These are phyloP conservation scores for Penstemon barbatus DNA, from an alignment of 257 asterid genomes.

Conservation along the genomic window DNA sequence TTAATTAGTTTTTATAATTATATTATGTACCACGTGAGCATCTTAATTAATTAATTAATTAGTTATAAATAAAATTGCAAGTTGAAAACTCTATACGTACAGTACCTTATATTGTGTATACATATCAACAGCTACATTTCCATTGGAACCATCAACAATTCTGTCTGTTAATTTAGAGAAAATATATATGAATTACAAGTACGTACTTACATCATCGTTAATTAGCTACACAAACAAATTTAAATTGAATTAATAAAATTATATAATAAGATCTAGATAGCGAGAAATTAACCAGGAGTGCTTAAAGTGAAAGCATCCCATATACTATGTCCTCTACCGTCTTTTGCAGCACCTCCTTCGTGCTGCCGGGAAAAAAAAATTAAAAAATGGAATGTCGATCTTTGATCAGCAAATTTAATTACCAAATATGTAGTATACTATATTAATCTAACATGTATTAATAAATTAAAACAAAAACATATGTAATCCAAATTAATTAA, in stretches of 20 bases:
- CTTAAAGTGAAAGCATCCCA: constrained; percentile 44
- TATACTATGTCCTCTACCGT: constrained; percentile 40
- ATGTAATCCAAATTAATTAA: too few relatives aligned
- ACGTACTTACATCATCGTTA: too few relatives aligned
- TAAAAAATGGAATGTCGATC: not conserved
- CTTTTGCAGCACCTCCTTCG: constrained; percentile 39
- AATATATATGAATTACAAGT: not conserved
- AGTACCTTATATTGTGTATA: not conserved
- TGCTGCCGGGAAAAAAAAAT: not conserved
- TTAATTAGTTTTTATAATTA: not conserved
- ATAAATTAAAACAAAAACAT: too few relatives aligned
- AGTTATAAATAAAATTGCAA: not conserved
- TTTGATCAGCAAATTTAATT: not conserved
- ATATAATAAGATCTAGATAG: not conserved
- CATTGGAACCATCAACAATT: constrained; percentile 28
- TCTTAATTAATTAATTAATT: constrained; percentile 4
- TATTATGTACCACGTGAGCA: not conserved
- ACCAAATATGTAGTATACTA: not conserved
- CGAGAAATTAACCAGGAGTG: constrained; percentile 12
- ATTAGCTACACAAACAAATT: too few relatives aligned
- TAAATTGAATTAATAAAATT: too few relatives aligned
- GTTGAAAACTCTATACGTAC: not conserved
- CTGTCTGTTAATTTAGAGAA: constrained; percentile 27
- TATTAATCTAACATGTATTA: too few relatives aligned
- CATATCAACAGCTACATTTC: constrained; percentile 35